Evolutionary conservation across 257 asterid species (phyloP), one percentile per base, ranked within the genome.

Genomic region (Scutellaria baicalensis): DNA sequence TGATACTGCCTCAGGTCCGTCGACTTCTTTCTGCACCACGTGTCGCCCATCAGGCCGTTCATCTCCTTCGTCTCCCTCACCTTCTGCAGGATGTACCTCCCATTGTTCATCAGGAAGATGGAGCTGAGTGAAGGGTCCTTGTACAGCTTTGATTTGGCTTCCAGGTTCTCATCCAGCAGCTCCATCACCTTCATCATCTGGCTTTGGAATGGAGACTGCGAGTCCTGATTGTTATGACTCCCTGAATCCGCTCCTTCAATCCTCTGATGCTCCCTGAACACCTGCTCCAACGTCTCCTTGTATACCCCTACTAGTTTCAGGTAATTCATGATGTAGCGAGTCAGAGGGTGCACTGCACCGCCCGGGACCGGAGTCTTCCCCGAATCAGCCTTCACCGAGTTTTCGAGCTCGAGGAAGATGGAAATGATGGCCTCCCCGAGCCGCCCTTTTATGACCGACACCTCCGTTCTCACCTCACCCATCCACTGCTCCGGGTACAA

Each of bases 61-160:
- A 88, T 69, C 9, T 83, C 95, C 1, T 71, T 42, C 0, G 87
- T 84, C 6, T 88, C 92, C 9, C 80, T 78, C 1, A 90, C 84
- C 77, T 87, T 93, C 82, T 93, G 92, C 82, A 93, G 62, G 0
- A 90, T 88, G 85, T 90, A 90, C 52, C 98, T 75, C 39, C 98
- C 98, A 59, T 93, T 93, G 90, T 93, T 93, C 98, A 93, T 93
- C 93, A 93, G 55, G 88, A 93, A 93, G 0, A 93, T 93, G 12
- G 87, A 79, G 71, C 91, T 78, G 73, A 93, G 36, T 0, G 98
- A 70, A 0, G 64, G 77, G 72, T 93, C 96, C 64, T 68, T 90
- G 80, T 93, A 93, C 0, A 86, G 86, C 68, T 84, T 88, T 2
- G 97, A 83, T 69, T 90, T 93, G 1, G 82, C 84, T 1, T 93